Evolutionary conservation across 306 rosid species (phyloP).

Genomic region (Inga leiocalycina): DNA sequence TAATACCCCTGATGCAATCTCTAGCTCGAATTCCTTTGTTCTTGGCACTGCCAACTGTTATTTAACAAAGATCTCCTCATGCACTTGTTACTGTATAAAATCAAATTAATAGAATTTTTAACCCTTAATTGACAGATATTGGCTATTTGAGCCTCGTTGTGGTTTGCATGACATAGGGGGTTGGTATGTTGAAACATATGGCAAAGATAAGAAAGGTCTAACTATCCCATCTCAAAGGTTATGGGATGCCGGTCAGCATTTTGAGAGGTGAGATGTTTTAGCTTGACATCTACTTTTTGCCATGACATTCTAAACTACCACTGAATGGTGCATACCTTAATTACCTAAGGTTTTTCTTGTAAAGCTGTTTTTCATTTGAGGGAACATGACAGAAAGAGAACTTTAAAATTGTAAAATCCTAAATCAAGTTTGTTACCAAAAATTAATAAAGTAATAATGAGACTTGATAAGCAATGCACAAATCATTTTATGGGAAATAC

Average conservation of each 20-base stretch:
- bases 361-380: slow-evolving; percentile 17
- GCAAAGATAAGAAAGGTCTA: slow-evolving; percentile 79
- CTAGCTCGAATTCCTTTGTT: background rate
- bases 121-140: slow-evolving; percentile 65
- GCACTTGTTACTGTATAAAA: slow-evolving; percentile 7
- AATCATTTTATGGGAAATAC: too few relatives aligned
- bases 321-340: background rate
- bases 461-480: too few relatives aligned
- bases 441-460: too few relatives aligned
- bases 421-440: too few relatives aligned
- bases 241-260: slow-evolving; percentile 67
- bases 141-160: slow-evolving; percentile 99
- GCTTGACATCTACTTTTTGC: slow-evolving; percentile 12
- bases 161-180: slow-evolving; percentile 94
- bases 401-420: too few relatives aligned
- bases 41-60: slow-evolving; percentile 14
- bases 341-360: background rate
- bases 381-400: too few relatives aligned
- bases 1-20: slow-evolving; percentile 3
- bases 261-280: slow-evolving; percentile 56
- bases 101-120: slow-evolving; percentile 12
- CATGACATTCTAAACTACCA: slow-evolving; percentile 8
- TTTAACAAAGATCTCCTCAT: slow-evolving; percentile 15
- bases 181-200: slow-evolving; percentile 94
- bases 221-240: slow-evolving; percentile 68